Conservation (phyloP, 495 filamentous ascomycete genomes). For the Tetracladium marchalianum region DNA sequence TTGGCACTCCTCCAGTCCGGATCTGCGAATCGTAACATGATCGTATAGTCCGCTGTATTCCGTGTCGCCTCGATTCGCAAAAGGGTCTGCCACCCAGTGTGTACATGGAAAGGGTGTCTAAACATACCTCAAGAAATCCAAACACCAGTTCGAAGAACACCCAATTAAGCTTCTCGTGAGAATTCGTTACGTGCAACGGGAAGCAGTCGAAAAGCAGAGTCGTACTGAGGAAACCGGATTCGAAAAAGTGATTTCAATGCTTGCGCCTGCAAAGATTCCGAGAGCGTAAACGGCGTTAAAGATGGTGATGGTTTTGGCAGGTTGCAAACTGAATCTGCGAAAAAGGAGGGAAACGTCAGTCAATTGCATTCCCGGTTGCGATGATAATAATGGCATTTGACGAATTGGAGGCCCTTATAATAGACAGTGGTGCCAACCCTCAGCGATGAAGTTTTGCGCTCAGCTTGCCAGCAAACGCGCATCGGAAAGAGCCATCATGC, state of each 20-base stretch:
- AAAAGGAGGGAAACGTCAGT: constrained; percentile 8
- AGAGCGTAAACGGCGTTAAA: constrained; percentile 10
- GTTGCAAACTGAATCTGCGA: constrained; percentile 18
- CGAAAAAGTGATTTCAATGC: constrained; percentile 13
- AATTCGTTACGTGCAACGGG: constrained; percentile 14
- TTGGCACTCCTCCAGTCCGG: no score
- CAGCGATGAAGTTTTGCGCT: constrained; percentile 8
- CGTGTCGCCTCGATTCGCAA: no score
- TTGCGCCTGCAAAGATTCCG: constrained; percentile 19
- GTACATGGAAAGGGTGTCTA: not conserved
- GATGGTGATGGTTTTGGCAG: constrained; percentile 10
- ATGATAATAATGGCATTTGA: not conserved
- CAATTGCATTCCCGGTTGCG: constrained; percentile 6
- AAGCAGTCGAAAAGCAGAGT: constrained; percentile 11
- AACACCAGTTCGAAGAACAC: constrained; percentile 16
- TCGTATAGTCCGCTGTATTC: no score
- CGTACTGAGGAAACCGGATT: constrained; percentile 11
- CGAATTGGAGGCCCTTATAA: not conserved
- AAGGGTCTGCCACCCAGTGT: no score
- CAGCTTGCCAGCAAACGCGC: constrained; percentile 19
- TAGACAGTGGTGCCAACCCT: not conserved
- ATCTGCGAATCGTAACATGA: no score
- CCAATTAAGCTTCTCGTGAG: constrained; percentile 11
- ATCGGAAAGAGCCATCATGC: constrained; percentile 3
- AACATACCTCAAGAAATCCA: constrained; percentile 16